Base-by-base conservation (phyloP, 495 filamentous ascomycete genomes). In the Xylaria grammica region DNA sequence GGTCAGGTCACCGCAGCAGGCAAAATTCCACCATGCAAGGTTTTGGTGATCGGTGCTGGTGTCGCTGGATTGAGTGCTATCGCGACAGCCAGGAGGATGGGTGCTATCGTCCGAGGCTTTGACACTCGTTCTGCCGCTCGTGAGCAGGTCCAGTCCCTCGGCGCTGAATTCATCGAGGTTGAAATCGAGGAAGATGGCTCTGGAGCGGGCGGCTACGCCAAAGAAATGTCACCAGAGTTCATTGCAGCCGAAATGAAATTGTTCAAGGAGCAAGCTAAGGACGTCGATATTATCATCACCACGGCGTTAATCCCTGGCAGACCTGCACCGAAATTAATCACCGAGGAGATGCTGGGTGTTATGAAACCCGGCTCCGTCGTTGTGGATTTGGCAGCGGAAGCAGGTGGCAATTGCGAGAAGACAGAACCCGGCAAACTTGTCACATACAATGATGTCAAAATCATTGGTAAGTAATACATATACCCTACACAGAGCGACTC, bases 211-310 rank as follows among this genome's bases (percentile, higher is more conserved):
- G 91, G 91, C 11, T 94, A 94, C 63, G 90, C 89, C 38, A 94
- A 94, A 67, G 90, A 91, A 70, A 94, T 94, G 91, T 92, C 90
- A 56, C 90, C 91, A 66, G 91, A 93, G 72, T 94, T 94, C 72
- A 91, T 92, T 71, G 91, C 90, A 63, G 91, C 91, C 8, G 91
- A 94, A 71, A 93, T 92, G 91, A 92, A 89, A 73, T 81, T 94
- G 27, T 94, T 94, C 69, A 86, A 89, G 69, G 88, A 93, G 68
- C 91, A 93, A 71, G 89, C 88, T 60, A 84, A 83, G 17, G 91
- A 94, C 45, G 90, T 93, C n/a, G 91, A 94, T 71, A 94, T 94
- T 57, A 87, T 94, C 49, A 89, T 94, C 75, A 93, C 91, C 3
- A 94, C 91, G 1, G 91, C 91, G 24, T 75, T 93, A 54, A 94